Percentiles rank a stretch among this genome's conserved stretches.
Evolutionary conservation across 2,329 filamentous ascomycete species (phyloP).

Genomic region (Penicillium olsonii): DNA sequence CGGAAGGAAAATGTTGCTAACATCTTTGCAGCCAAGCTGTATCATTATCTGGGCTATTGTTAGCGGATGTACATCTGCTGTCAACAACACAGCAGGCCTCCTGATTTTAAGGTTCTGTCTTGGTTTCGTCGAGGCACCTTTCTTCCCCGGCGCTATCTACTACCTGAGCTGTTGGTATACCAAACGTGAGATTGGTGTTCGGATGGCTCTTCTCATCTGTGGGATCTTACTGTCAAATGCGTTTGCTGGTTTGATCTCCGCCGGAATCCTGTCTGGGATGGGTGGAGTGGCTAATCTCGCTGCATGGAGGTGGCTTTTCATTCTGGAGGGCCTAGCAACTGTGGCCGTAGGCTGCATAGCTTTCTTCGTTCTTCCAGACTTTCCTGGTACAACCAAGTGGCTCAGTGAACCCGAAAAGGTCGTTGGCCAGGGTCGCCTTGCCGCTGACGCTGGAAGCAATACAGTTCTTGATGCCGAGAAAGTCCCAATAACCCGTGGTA

Average conservation of each 20-base stretch:
- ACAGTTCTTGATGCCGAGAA: constrained; percentile 13
- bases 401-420: constrained; percentile 13
- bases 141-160: constrained; percentile 62
- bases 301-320: constrained; percentile 56
- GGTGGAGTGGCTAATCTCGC: constrained; percentile 8
- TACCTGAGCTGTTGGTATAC: constrained; percentile 69
- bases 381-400: constrained; percentile 13
- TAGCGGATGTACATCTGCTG: constrained; percentile 29
- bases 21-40: constrained; percentile 9
- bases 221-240: constrained; percentile 16
- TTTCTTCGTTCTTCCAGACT: constrained; percentile 39
- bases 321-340: constrained; percentile 55
- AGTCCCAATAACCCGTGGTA: constrained; percentile 10
- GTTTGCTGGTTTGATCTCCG: constrained; percentile 18
- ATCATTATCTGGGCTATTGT: constrained; percentile 29
- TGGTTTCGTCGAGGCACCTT: constrained; percentile 40
- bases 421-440: constrained; percentile 11
- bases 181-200: constrained; percentile 54
- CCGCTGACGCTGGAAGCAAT: constrained; percentile 13
- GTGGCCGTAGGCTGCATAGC: constrained; percentile 42
- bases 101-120: constrained; percentile 39
- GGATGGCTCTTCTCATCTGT: constrained; percentile 15
- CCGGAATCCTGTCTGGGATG: constrained; percentile 14
- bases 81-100: constrained; percentile 40
- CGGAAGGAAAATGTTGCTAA: not conserved